Evolutionary conservation across 768 basidiomycete genomes (phyloP).

Genomic region (Asterophora lycoperdoides): DNA sequence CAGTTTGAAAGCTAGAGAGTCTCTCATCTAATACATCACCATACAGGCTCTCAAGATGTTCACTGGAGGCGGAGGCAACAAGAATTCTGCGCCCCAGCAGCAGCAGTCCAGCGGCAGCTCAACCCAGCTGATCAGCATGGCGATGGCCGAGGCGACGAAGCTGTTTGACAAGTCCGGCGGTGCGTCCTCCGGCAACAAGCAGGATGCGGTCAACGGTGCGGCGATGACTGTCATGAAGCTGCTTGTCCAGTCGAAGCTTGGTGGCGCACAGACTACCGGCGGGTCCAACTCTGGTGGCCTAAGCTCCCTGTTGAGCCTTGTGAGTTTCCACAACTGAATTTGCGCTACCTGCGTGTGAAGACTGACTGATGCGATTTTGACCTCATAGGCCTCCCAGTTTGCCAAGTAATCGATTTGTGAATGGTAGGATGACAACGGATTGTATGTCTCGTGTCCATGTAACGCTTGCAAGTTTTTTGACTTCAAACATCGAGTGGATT

Average conservation of each 20-base stretch:
- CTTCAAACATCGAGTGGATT: no score
- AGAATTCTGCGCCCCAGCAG: background rate
- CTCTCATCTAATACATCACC: background rate
- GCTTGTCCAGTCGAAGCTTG: slow-evolving; percentile 64
- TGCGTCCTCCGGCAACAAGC: slow-evolving; percentile 41
- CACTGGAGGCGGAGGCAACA: slow-evolving; percentile 47
- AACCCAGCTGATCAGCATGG: slow-evolving; percentile 75
- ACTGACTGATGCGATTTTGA: background rate
- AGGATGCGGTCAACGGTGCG: slow-evolving; percentile 81
- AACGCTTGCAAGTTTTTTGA: no score
- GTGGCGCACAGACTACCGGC: slow-evolving; percentile 25
- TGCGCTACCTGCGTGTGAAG: no score
- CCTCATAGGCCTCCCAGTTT: slow-evolving; percentile 28
- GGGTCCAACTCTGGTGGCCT: slow-evolving; percentile 72
- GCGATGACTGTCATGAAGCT: slow-evolving; percentile 86
- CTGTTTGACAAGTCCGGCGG: slow-evolving; percentile 64
- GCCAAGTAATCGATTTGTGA: slow-evolving; percentile 1
- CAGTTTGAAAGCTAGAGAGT: background rate
- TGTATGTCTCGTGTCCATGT: background rate
- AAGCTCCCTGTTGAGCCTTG: slow-evolving; percentile 54
- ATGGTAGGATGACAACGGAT: background rate
- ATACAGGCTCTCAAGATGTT: slow-evolving; percentile 63
- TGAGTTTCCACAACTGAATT: slow-evolving; percentile 33
- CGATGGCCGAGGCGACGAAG: slow-evolving; percentile 79
- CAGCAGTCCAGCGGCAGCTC: slow-evolving; percentile 32